Evolutionary conservation across 441 rosid genomes (phyloP).

Genomic region (Gossypium schwendimanii): DNA sequence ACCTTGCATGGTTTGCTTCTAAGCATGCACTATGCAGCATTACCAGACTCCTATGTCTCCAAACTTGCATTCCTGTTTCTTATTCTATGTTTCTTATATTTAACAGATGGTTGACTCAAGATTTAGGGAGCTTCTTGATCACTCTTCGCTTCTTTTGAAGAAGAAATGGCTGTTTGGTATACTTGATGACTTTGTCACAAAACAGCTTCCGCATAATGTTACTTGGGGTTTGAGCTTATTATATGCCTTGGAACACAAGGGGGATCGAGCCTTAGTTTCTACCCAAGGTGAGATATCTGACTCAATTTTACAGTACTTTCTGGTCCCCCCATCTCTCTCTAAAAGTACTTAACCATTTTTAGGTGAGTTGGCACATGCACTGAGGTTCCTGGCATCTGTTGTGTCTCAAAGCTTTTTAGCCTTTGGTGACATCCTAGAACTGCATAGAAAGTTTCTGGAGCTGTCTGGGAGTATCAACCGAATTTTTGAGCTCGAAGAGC

Average conservation of each 20-base stretch:
- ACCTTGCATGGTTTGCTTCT: neutral
- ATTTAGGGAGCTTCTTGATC: constrained; percentile 81
- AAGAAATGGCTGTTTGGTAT: constrained; percentile 94
- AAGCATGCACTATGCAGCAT: neutral
- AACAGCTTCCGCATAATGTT: constrained; percentile 97
- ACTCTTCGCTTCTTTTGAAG: constrained; percentile 69
- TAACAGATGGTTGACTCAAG: constrained; percentile 88
- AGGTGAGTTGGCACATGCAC: constrained; percentile 98
- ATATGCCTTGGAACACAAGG: constrained; percentile 91
- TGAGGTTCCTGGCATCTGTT: constrained; percentile 96
- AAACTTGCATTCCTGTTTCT: neutral
- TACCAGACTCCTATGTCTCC: neutral
- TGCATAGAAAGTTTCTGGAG: constrained; percentile 88
- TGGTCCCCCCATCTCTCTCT: constrained; percentile 9
- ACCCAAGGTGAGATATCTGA: constrained; percentile 64
- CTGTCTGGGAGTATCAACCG: constrained; percentile 93
- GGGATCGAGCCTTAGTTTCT: constrained; percentile 75
- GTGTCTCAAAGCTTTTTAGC: constrained; percentile 99
- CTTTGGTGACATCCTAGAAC: constrained; percentile 92
- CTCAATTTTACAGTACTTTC: constrained; percentile 4
- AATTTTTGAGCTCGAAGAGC: constrained; percentile 93
- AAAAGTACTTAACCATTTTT: constrained; percentile 22
- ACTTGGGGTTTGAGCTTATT: constrained; percentile 98
- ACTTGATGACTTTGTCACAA: constrained; percentile 94
- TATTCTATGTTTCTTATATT: constrained; percentile 9